Evolutionary conservation across 257 asterid genomes (phyloP), one percentile per base, ranked within the genome.

Genomic region (Plantago ovata): DNA sequence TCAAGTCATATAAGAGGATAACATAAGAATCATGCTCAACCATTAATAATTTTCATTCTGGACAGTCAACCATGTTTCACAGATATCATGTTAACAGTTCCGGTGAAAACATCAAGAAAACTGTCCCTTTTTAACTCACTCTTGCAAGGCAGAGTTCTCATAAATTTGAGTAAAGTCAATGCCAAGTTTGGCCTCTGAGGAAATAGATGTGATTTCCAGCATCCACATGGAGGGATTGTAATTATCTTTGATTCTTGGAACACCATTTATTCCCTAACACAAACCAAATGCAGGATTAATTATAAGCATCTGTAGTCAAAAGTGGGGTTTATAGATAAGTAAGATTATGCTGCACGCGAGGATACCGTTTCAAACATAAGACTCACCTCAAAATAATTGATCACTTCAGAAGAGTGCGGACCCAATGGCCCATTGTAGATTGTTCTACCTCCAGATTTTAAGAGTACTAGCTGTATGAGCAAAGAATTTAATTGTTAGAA

Each of bases 391-490:
- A 66, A 66, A 40, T 66, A 66, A 40, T 66, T 42, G 3, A 50
- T 39, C 3, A 66, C 16, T 6, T 33, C 13, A 36, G 18, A n/a
- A 6, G 66, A 66, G 15, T 58, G 46, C 12, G 32, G 65, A 13
- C 66, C 72, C 13, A 66, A 48, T 11, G 74, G 62, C 13, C 81
- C 81, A 18, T 58, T 19, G 3, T 36, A 64, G 20, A 64, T 64
- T 3, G 54, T 59, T 23, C 59, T 62, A 13, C 69, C 69, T 43
- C 69, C 69, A 67, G 74, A 57, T 71, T 75, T 75, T 76, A 75
- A 67, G 23, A 75, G 58, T 21, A 75, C 44, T 20, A 75, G 50
- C 81, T 75, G 69, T 39, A 58, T 49, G 22, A 7, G 50, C 14
- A 1, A 9, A 40, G 36, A n/a, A n/a, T n/a, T n/a, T n/a, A n/a